Evolutionary conservation across 2,329 filamentous ascomycete genomes (phyloP).

Genomic region (Lecanosticta acicola): DNA sequence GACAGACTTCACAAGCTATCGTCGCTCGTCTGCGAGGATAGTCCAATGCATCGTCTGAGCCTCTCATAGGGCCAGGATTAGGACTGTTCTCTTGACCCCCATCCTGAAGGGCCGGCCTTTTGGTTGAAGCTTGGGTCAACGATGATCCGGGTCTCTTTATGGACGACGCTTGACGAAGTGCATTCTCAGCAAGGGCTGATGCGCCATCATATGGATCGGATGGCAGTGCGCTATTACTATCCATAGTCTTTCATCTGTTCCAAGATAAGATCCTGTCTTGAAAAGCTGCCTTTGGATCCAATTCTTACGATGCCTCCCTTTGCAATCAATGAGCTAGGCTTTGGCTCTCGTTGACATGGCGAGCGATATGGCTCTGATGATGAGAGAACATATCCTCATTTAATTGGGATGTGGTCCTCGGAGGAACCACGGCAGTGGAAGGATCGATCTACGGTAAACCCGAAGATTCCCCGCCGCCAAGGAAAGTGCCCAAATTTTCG

Average conservation of each 20-base stretch:
- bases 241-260: too few species aligned
- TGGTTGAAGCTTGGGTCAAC: background rate
- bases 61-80: conserved; percentile 1
- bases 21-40: conserved; percentile 31
- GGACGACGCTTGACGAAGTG: background rate
- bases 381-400: background rate
- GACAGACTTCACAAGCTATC: conserved; percentile 33
- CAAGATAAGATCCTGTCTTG: too few species aligned
- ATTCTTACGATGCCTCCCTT: too few species aligned
- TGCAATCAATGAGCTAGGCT: too few species aligned
- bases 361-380: too few species aligned
- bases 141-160: conserved; percentile 2
- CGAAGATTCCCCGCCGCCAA: background rate
- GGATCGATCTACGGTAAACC: background rate
- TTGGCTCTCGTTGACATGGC: background rate
- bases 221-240: background rate
- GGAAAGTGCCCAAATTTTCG: background rate
- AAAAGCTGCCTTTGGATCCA: too few species aligned
- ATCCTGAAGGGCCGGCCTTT: background rate
- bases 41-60: conserved; percentile 24
- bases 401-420: background rate
- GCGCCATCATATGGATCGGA: background rate
- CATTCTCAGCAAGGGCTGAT: background rate
- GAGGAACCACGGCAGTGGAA: background rate
- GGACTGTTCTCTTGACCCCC: conserved; percentile 2